These are phyloP conservation scores for Alloteropsis angusta DNA, from an alignment of 202 grass and related monocot genomes.

Conservation along the genomic window DNA sequence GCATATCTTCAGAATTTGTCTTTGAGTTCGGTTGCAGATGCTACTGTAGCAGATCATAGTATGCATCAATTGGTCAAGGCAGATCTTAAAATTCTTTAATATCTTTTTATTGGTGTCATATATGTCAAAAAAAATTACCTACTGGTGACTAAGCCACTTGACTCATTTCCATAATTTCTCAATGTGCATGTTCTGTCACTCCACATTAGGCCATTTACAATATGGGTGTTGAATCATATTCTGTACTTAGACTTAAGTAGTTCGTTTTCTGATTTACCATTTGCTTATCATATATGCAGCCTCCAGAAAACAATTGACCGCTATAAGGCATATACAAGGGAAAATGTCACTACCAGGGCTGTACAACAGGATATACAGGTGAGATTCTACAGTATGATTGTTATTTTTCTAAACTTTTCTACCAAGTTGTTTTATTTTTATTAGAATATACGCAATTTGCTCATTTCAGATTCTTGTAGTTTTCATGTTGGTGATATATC, in stretches of 20 bases:
- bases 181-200: background rate
- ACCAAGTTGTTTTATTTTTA: background rate
- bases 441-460: background rate
- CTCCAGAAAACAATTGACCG: slow-evolving; percentile 55
- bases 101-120: background rate
- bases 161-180: background rate
- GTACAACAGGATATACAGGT: slow-evolving; percentile 47
- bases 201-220: background rate
- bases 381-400: background rate
- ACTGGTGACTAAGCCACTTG: background rate
- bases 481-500: background rate
- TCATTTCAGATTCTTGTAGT: background rate
- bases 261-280: background rate
- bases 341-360: slow-evolving; percentile 25
- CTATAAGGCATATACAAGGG: slow-evolving; percentile 45
- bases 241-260: background rate
- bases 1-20: background rate
- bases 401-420: background rate
- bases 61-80: background rate
- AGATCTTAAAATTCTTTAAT: background rate
- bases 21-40: background rate
- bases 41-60: background rate
- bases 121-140: background rate
- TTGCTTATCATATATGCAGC: slow-evolving; percentile 27
- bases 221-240: background rate